Percentiles rank a stretch among this genome's conserved stretches.
phyloP scores from a whole-genome alignment of 2,329 filamentous ascomycete species.

The Elsinoe batatas region DNA sequence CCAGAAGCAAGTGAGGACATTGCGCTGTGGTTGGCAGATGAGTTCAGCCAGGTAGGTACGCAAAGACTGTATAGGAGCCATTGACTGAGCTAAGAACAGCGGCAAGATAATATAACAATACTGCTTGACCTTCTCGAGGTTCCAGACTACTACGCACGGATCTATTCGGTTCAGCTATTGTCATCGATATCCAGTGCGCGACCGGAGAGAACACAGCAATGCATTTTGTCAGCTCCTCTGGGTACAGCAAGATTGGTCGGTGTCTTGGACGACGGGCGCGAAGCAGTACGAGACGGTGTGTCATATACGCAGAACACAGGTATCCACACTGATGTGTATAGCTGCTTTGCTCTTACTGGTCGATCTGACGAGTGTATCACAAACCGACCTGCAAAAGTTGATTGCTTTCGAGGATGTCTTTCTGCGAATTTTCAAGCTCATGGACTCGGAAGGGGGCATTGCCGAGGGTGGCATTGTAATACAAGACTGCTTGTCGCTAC shows the following conservation, averaged over 20 bases:
- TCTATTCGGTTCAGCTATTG: conserved; percentile 85
- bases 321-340: conserved; percentile 19
- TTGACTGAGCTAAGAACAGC: conserved; percentile 49
- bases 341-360: conserved; percentile 80
- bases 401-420: conserved; percentile 95
- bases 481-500: conserved; percentile 83
- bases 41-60: conserved; percentile 72
- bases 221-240: conserved; percentile 77
- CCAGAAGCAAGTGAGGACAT: conserved; percentile 94
- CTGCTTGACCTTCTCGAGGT: conserved; percentile 83
- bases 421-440: conserved; percentile 72
- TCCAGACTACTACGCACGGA: conserved; percentile 58
- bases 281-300: conserved; percentile 69
- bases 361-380: conserved; percentile 68
- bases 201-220: conserved; percentile 88
- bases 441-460: conserved; percentile 71
- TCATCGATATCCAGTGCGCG: conserved; percentile 75
- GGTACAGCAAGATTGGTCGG: conserved; percentile 80
- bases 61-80: conserved; percentile 13
- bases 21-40: conserved; percentile 88
- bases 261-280: conserved; percentile 72
- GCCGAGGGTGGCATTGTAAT: conserved; percentile 75
- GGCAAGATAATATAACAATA: conserved; percentile 90
- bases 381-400: conserved; percentile 82
- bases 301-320: neutral